Conservation (phyloP, 768 basidiomycete genomes). For the Boletus bicolor region DNA sequence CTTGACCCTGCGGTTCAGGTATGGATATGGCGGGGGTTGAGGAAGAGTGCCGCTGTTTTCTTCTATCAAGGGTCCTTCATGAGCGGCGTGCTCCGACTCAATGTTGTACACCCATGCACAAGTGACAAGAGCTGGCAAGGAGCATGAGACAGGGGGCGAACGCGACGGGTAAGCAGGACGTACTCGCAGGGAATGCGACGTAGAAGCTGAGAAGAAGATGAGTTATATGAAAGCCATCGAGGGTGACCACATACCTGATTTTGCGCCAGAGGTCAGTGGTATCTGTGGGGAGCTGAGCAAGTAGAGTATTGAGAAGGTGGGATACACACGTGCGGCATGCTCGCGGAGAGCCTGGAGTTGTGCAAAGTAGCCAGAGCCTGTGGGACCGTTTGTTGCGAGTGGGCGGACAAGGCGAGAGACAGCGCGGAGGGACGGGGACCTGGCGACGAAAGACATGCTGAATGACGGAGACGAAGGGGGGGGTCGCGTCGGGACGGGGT, state of each 20-base stretch:
- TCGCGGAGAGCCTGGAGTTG: slow-evolving; percentile 56
- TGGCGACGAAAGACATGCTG: slow-evolving; percentile 50
- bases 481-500: slow-evolving; percentile 28
- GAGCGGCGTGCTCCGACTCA: slow-evolving; percentile 64
- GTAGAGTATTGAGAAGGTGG: slow-evolving; percentile 1
- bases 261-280: slow-evolving; percentile 82
- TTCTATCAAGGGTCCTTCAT: slow-evolving; percentile 64
- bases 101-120: slow-evolving; percentile 49
- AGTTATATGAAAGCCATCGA: neutral
- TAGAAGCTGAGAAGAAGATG: slow-evolving; percentile 50
- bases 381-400: slow-evolving; percentile 38
- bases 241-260: slow-evolving; percentile 59
- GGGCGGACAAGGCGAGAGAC: slow-evolving; percentile 34
- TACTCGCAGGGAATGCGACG: slow-evolving; percentile 73
- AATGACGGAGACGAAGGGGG: slow-evolving; percentile 6
- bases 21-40: slow-evolving; percentile 67
- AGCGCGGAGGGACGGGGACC: slow-evolving; percentile 44
- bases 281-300: slow-evolving; percentile 40
- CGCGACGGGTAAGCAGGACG: slow-evolving; percentile 28
- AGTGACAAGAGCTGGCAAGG: slow-evolving; percentile 20
- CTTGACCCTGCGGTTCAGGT: slow-evolving; percentile 71
- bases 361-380: slow-evolving; percentile 43
- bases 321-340: slow-evolving; percentile 59
- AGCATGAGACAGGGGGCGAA: slow-evolving; percentile 11
- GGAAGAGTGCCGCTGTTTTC: slow-evolving; percentile 74